A percentile compares a stretch with the other conserved stretches of the same genome.
Evolutionary conservation across 441 rosid genomes (phyloP).

Genomic region (Sinapis alba): DNA sequence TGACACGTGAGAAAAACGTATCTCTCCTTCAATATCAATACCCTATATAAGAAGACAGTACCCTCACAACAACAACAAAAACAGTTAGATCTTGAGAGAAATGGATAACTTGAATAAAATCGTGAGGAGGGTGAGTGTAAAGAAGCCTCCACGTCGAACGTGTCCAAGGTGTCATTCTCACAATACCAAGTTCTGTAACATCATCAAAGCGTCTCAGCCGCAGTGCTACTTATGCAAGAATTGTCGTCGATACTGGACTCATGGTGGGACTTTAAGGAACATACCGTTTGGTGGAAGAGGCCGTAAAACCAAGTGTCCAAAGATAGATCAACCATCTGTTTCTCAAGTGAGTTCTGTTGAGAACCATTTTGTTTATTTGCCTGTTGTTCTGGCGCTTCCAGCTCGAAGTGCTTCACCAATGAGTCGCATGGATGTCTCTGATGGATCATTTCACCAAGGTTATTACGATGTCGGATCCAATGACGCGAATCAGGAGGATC

Average conservation of each 20-base stretch:
- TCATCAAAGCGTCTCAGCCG: neutral
- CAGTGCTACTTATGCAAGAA: neutral
- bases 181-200: conserved; percentile 81
- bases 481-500: conserved; percentile 5
- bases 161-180: conserved; percentile 75
- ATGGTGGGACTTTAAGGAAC: neutral
- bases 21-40: neutral
- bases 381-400: neutral
- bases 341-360: neutral
- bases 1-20: neutral
- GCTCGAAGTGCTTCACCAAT: neutral
- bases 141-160: conserved; percentile 40
- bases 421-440: neutral
- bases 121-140: neutral
- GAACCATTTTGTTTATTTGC: neutral
- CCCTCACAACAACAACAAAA: neutral
- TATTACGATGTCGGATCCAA: neutral
- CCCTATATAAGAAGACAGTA: neutral
- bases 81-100: neutral
- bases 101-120: neutral
- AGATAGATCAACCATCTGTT: neutral
- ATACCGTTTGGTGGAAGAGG: neutral
- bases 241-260: neutral
- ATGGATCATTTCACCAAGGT: neutral
- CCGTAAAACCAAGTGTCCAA: neutral